These are phyloP conservation scores for Hypericum perforatum DNA, from an alignment of 345 rosid species.

Conservation along the genomic window DNA sequence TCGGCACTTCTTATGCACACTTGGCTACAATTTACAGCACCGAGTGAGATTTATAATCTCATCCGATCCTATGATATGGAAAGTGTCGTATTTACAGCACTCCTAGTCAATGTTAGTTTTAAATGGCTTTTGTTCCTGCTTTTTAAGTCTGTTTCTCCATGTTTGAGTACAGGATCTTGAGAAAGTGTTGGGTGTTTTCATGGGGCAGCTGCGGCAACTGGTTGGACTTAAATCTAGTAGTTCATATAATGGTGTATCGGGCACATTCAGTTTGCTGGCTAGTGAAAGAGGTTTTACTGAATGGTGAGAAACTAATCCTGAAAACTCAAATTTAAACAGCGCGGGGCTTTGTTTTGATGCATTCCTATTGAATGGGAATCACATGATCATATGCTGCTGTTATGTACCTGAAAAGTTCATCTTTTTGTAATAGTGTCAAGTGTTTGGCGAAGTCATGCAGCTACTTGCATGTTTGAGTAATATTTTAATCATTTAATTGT, in stretches of 20 bases:
- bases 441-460: too few relatives aligned
- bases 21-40: too few relatives aligned
- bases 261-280: slow-evolving; percentile 47
- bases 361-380: not conserved
- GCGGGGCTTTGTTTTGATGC: not conserved
- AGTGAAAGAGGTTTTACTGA: slow-evolving; percentile 86
- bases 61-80: too few relatives aligned
- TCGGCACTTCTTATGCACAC: too few relatives aligned
- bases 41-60: too few relatives aligned
- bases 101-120: slow-evolving; percentile 1
- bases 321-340: not conserved
- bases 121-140: slow-evolving; percentile 16
- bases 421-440: too few relatives aligned
- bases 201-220: slow-evolving; percentile 89
- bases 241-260: slow-evolving; percentile 41
- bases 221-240: slow-evolving; percentile 67
- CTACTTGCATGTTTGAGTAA: too few relatives aligned
- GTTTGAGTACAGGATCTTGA: slow-evolving; percentile 61
- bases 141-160: slow-evolving; percentile 13
- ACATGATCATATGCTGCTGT: not conserved
- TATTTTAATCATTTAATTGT: not conserved
- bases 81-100: slow-evolving; percentile 1
- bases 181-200: slow-evolving; percentile 65
- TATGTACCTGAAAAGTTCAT: too few relatives aligned
- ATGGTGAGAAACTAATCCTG: slow-evolving; percentile 39